phyloP scores from a whole-genome alignment of 352 stramenopile species.

The Halophytophthora polymorphica region DNA sequence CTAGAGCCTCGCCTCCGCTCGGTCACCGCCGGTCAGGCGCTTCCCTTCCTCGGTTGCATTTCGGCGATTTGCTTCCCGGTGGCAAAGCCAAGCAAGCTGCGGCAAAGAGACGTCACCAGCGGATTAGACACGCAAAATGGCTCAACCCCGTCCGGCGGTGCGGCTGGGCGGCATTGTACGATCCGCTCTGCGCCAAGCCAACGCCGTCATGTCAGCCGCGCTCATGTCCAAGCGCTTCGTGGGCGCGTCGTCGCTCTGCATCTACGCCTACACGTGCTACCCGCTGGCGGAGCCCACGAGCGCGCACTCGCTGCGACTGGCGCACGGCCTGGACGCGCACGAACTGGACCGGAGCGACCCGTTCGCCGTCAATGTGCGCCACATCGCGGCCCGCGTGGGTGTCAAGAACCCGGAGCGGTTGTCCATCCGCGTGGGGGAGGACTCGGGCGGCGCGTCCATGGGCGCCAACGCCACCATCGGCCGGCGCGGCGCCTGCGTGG shows the following conservation, averaged over 20 bases:
- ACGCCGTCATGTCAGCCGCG: constrained; percentile 31
- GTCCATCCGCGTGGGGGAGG: constrained; percentile 61
- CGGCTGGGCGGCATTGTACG: too few species aligned
- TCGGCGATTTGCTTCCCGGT: background rate
- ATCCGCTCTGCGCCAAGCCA: too few species aligned
- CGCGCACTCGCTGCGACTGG: constrained; percentile 50
- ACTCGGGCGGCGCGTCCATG: constrained; percentile 59
- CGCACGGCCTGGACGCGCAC: constrained; percentile 51
- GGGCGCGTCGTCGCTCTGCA: constrained; percentile 18
- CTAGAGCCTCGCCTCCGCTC: too few species aligned
- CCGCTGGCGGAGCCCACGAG: constrained; percentile 63
- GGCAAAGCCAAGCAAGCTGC: constrained; percentile 17
- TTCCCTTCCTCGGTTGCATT: too few species aligned
- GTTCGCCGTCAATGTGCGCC: constrained; percentile 63
- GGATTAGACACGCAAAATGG: too few species aligned
- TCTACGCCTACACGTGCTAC: constrained; percentile 39
- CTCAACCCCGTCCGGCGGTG: too few species aligned
- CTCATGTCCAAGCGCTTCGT: constrained; percentile 33
- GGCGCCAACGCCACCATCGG: constrained; percentile 61
- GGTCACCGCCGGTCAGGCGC: too few species aligned
- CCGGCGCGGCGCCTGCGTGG: constrained; percentile 53
- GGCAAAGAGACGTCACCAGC: constrained; percentile 26
- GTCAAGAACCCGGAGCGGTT: constrained; percentile 67
- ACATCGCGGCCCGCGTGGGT: constrained; percentile 56
- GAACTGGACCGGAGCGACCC: constrained; percentile 49